Evolutionary conservation across 768 basidiomycete genomes (phyloP), one percentile per base, ranked within the genome.

Genomic region (Neoboletus brunneissimus): DNA sequence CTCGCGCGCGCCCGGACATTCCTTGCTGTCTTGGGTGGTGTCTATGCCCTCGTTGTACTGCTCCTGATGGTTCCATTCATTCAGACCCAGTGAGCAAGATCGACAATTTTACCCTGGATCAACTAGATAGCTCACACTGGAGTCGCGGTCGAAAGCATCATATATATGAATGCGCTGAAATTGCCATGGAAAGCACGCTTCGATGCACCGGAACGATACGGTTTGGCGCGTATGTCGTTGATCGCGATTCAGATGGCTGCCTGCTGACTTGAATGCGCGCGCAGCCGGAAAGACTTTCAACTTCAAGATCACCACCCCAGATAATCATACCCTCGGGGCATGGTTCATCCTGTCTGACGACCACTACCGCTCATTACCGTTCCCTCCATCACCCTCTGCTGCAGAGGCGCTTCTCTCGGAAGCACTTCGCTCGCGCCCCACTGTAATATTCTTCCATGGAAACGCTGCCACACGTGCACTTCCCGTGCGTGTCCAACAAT

Each of bases 401-500:
- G 67, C 75, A 18, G 69, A 77, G 16, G 64, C 73, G 3, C 77
- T 79, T 42, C 75, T 92, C 35, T 67, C 77, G 16, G 60, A 74
- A 20, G 87, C 91, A 1, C 71, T 94, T 18, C 71, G 73, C 13
- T 60, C 73, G 1, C 72, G 79, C 27, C 92, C 92, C 0, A 94
- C 89, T 0, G 75, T 96, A n/a, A 76, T 98, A n/a, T 96, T 90
- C 73, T 77, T 95, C 42, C 96, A 98, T 60, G 96, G 96, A 11
- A 96, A 96, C 59, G 88, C 86, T 0, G 94, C 79, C 0, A 93
- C 89, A 0, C 83, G 95, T 16, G 90, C 90, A 0, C 77, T 82
- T 7, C 59, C 74, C 1, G 79, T 77, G 41, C 88, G 95, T 12
- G 76, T 94, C n/a, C 79, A 77, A 18, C 79, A 85, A 38, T 92